Conservation (phyloP, 2,329 filamentous ascomycete genomes). For the Sporothrix pallida region DNA sequence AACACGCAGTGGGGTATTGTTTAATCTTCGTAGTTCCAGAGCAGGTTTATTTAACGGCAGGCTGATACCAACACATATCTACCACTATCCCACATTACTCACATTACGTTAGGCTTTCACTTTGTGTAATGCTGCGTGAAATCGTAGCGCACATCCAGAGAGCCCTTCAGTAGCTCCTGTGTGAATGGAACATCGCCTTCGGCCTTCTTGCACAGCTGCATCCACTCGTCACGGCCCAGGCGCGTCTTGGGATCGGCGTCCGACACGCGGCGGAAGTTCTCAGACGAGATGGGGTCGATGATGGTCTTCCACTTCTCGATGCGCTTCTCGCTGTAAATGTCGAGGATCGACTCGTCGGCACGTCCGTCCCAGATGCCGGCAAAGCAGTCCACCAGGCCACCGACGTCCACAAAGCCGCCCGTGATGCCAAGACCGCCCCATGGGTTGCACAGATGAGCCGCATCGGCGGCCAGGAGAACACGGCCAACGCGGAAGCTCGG, state of each 20-base stretch:
- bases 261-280: slow-evolving; percentile 53
- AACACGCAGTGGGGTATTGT: too few relatives aligned
- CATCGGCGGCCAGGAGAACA: slow-evolving; percentile 64
- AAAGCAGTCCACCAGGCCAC: slow-evolving; percentile 65
- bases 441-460: slow-evolving; percentile 62
- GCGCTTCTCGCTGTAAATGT: slow-evolving; percentile 54
- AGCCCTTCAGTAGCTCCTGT: slow-evolving; percentile 46
- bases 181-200: slow-evolving; percentile 46
- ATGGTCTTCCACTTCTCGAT: slow-evolving; percentile 54
- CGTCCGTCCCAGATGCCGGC: slow-evolving; percentile 52
- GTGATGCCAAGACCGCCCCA: slow-evolving; percentile 68
- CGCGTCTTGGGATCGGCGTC: slow-evolving; percentile 50
- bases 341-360: slow-evolving; percentile 52
- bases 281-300: slow-evolving; percentile 52
- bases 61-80: too few relatives aligned
- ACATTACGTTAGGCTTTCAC: too few relatives aligned
- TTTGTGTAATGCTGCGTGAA: slow-evolving; percentile 53
- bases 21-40: too few relatives aligned
- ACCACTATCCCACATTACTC: too few relatives aligned
- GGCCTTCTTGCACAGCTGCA: slow-evolving; percentile 48
- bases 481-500: slow-evolving; percentile 62
- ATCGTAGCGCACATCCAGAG: slow-evolving; percentile 51
- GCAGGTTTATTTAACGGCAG: too few relatives aligned
- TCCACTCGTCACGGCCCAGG: slow-evolving; percentile 48
- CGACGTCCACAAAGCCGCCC: slow-evolving; percentile 68